Evolutionary conservation across 768 basidiomycete species (phyloP), one percentile per base, ranked within the genome.

Genomic region (Russula earlei): DNA sequence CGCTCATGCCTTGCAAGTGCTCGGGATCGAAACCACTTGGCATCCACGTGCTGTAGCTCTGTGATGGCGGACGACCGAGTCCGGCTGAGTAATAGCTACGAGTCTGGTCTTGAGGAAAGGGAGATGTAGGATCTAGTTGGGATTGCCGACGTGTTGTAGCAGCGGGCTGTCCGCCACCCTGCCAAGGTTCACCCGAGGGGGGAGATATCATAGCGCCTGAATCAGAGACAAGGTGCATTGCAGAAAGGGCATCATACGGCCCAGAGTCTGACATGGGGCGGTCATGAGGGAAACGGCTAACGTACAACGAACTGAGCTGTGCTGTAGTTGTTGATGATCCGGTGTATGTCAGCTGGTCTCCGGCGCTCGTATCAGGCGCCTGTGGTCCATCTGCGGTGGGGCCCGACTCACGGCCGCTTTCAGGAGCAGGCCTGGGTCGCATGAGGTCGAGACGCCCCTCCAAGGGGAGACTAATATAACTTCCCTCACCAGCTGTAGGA

Each of bases 401-500:
- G n/a, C 47, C 40, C 10, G 54, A 49, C 38, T 66, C 58, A n/a
- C 31, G 43, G 20, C 15, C 49, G 22, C 31, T 20, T 8, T 27
- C 45, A 29, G 55, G 53, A 40, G 60, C 57, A 25, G 64, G 63
- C 43, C 63, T 66, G 4, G 80, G 85, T 53, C 84, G 81, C 76
- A 96, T 86, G 63, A 97, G 74, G 66, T 95, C 91, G 53, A 94
- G 76, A 45, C 93, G 84, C 5, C 93, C 93, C 55, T 90, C 86
- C 20, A 96, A 74, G 15, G 94, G 94, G 71, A 97, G 69, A 49
- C 79, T 84, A 54, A 74, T 76, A 67, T 96, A 97, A 60, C 82
- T 78, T 33, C 89, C 91, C 65, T 86, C 80, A 6, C 77, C 77
- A 14, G 62, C 49, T 19, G 40, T 50, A 24, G 52, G 50, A 19